These are phyloP conservation scores for Iberis pinnata DNA, from an alignment of 345 rosid genomes.

Conservation along the genomic window DNA sequence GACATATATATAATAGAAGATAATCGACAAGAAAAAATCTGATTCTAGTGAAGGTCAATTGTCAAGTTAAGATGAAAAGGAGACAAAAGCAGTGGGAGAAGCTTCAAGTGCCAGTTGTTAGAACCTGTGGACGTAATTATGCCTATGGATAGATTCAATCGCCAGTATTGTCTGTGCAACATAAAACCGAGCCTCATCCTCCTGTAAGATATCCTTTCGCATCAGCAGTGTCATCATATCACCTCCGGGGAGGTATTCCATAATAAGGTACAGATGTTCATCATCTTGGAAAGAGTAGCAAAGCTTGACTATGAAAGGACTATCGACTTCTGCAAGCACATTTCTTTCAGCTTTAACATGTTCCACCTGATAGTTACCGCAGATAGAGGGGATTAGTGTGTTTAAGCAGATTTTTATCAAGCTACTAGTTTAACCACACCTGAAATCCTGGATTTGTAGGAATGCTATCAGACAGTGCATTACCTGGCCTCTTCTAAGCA, in stretches of 20 bases:
- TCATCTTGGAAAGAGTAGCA: conserved; percentile 71
- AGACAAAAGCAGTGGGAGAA: conserved; percentile 3
- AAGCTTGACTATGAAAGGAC: conserved; percentile 60
- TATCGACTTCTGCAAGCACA: conserved; percentile 68
- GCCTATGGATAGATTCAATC: conserved; percentile 64
- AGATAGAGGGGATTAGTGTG: background rate
- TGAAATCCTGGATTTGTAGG: background rate
- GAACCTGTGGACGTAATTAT: conserved; percentile 62
- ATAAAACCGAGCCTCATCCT: conserved; percentile 61
- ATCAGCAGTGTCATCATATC: conserved; percentile 69
- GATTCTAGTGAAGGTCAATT: background rate
- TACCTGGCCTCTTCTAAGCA: conserved; percentile 44
- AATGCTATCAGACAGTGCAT: background rate
- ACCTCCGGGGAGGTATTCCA: conserved; percentile 77
- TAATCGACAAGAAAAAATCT: conserved; percentile 2
- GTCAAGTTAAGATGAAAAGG: conserved; percentile 5
- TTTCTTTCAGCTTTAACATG: conserved; percentile 70
- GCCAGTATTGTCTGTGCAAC: conserved; percentile 64
- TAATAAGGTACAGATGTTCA: conserved; percentile 54
- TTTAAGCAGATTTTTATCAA: background rate
- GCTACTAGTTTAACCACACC: background rate
- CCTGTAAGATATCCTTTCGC: conserved; percentile 60
- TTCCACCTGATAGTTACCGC: conserved; percentile 42
- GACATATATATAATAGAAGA: background rate
- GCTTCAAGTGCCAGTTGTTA: conserved; percentile 9